Evolutionary conservation across 2,329 filamentous ascomycete species (phyloP), one percentile per base, ranked within the genome.

Genomic region (Periconia sp.): DNA sequence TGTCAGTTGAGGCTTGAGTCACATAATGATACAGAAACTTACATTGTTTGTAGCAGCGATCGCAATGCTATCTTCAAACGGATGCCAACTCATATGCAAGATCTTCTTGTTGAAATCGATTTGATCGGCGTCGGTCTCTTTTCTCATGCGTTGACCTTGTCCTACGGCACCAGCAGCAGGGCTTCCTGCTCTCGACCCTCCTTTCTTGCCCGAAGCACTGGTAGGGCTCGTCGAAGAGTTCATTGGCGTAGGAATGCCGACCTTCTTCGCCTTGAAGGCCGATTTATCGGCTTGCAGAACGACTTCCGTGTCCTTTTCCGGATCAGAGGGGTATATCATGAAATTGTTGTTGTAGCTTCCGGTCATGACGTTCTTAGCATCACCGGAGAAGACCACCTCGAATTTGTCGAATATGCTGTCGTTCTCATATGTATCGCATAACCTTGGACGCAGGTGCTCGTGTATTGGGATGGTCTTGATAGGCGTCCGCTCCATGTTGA

Each of bases 21-120:
- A 45, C 11, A 11, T 20, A 3, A 19, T 2, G 0, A 2, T 0
- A 31, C 14, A 13, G 17, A 3, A 41, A 82, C 93, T 89, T 79
- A 97, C 94, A 78, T 99, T 99, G 82, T 99, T 99, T 61, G 94
- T 99, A 56, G 94, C 94, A 65, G 94, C 94, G 81, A 99, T 99
- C 53, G 94, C 94, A 78, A 99, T 99, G 79, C 93, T 97, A 79
- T 99, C 93, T 78, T 99, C 94, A 69, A 95, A 97, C 46, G 94
- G 94, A 86, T 99, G 94, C 94, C 94, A 99, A 79, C 93, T 97
- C 94, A 99, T 99, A 76, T 99, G 94, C 72, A 99, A 76, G 68
- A 99, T 99, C 85, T 99, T 99, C 85, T 97, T 99, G 84, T 97
- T 97, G 78, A 97, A 99, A 77, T 99, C 94, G 76, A 97, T 97